Evolutionary conservation across 176 grass and related monocot genomes (phyloP), one percentile per base, ranked within the genome.

Genomic region (Chrysopogon serrulatus): DNA sequence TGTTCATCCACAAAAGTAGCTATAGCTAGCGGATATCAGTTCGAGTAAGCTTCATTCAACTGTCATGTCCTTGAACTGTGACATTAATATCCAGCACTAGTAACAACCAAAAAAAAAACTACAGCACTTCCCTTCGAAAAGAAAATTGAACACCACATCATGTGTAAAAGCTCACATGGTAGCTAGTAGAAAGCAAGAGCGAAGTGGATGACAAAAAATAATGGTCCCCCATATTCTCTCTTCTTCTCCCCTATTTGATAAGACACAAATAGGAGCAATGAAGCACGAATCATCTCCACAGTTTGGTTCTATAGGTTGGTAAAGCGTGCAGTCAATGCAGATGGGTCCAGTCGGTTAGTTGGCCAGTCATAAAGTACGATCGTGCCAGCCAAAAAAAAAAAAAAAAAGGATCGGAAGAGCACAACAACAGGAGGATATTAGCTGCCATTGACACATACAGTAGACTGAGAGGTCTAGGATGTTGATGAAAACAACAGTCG

Each of bases 301-400:
- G 86, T 79, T 82, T 85, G 82, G 78, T 53, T 92, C 51, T 88
- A 74, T 68, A 80, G 42, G 79, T 86, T 79, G 86, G 79, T 89
- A 83, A 88, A 85, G 78, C 73, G 57, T 49, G 73, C 21, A 88
- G 82, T 91, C 66, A 91, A 91, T 91, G 90, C 77, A 21, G 36
- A 37, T 56, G 79, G 90, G 53, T 51, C 83, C 62, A 83, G 40
- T 75, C 49, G 86, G 83, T 88, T 89, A 84, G 90, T 86, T 92
- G 90, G 87, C 59, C 87, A 89, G 83, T 83, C 83, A 92, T 80
- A 74, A 89, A 86, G 79, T 87, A 87, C 62, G n/a, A 79, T 84
- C 48, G 21, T 75, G 80, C 78, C 62, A 87, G 89, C 54, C 57
- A 79, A 57, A 78, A 63, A 14, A n/a, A n/a, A n/a, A n/a, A n/a